These are phyloP conservation scores for Physocladia obscura DNA, from an alignment of 192 early-diverging fungal species.

Conservation along the genomic window DNA sequence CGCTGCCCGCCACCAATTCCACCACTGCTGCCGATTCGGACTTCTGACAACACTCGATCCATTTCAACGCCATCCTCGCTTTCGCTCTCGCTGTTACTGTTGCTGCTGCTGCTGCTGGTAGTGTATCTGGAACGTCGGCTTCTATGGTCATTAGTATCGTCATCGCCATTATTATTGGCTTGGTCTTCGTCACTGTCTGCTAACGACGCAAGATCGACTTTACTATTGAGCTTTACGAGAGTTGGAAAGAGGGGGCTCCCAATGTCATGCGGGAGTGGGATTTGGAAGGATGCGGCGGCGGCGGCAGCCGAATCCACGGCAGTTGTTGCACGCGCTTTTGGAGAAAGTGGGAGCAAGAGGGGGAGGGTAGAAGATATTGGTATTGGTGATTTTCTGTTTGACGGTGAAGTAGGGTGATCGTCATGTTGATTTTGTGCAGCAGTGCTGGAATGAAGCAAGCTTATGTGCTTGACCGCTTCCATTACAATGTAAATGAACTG, in stretches of 20 bases:
- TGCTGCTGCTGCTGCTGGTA: neutral
- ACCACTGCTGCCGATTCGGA: no score
- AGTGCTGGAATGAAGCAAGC: neutral
- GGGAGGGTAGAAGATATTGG: neutral
- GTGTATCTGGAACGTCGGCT: no score
- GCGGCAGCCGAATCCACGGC: neutral
- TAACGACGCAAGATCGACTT: conserved; percentile 18
- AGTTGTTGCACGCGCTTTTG: neutral
- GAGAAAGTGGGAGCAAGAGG: neutral
- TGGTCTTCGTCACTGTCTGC: neutral
- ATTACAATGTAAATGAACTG: conserved; percentile 49
- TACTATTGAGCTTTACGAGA: conserved; percentile 5
- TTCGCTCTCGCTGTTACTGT: neutral
- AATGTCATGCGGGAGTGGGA: conserved; percentile 23
- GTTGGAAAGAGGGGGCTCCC: conserved; percentile 5
- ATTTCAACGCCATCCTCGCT: neutral
- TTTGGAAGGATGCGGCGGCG: neutral
- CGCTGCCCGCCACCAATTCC: no score
- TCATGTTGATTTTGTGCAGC: conserved; percentile 13
- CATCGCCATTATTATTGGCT: conserved; percentile 6
- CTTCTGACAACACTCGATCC: no score
- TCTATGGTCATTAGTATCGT: conserved; percentile 12
- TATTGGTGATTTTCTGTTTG: neutral
- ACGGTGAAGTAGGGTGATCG: conserved; percentile 3
- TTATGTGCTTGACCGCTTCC: conserved; percentile 35